Percentiles rank a stretch among this genome's conserved stretches.
These are phyloP conservation scores for Scenedesmus sp. DNA, from an alignment of 163 green algal genomes.

Conservation along the genomic window DNA sequence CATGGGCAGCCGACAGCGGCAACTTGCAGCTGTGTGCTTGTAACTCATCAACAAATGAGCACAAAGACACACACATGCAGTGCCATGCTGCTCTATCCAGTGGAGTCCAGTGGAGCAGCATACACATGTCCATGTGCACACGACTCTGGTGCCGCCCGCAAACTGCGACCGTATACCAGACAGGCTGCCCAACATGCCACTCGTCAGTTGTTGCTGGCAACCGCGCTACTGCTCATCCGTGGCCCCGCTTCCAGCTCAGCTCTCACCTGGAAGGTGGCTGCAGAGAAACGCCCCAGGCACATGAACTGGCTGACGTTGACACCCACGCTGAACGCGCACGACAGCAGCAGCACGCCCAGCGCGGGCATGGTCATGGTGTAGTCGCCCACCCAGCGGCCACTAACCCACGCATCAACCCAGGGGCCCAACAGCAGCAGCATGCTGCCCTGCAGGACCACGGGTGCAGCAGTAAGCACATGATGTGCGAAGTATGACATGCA, in stretches of 20 bases:
- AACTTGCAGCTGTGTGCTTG: conserved; percentile 72
- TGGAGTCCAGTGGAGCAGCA: too few species aligned
- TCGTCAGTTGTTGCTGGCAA: too few species aligned
- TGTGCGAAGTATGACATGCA: conserved; percentile 52
- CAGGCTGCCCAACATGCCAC: too few species aligned
- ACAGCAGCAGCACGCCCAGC: conserved; percentile 66
- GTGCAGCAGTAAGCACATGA: conserved; percentile 73
- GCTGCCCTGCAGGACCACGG: conserved; percentile 67
- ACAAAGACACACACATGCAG: too few species aligned
- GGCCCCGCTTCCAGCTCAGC: background rate
- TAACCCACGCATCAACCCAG: conserved; percentile 85
- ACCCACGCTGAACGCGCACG: conserved; percentile 84
- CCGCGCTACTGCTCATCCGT: too few species aligned
- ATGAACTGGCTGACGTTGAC: conserved; percentile 96
- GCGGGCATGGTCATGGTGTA: conserved; percentile 75
- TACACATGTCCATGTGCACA: too few species aligned
- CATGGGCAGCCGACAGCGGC: conserved; percentile 81
- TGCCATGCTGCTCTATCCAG: too few species aligned
- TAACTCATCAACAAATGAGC: too few species aligned
- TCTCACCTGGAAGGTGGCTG: conserved; percentile 91
- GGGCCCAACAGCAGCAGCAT: conserved; percentile 86
- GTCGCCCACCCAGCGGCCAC: conserved; percentile 71
- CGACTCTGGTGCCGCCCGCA: too few species aligned
- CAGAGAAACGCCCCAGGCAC: conserved; percentile 94
- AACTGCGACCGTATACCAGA: too few species aligned